Base-by-base conservation (phyloP, 2,329 filamentous ascomycete genomes). In the Emericellopsis atlantica region DNA sequence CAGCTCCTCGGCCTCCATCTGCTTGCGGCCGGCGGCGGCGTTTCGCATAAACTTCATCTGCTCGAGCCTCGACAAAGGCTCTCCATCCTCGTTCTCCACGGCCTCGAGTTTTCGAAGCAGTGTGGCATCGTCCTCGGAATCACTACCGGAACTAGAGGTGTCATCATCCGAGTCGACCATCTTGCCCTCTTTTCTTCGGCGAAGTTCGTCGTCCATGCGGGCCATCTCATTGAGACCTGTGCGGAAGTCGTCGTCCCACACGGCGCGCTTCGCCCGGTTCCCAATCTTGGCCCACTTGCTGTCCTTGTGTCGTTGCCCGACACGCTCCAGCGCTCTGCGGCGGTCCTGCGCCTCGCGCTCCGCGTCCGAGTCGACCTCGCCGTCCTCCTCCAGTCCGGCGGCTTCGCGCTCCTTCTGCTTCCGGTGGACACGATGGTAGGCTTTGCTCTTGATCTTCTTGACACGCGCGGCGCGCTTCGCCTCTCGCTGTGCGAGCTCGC, bases 381-480 rank as follows among this genome's bases (percentile, higher is more conserved):
- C 74, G 10, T 72, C 71, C 39, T 72, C 70, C 53, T 73, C 70
- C 14, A 65, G 75, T 15, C 67, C 70, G 60, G 69, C 68, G 42
- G 54, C 70, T 53, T 73, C 70, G 42, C 72, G 66, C 48, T 72
- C 61, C 50, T 67, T 52, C 59, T 79, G 84, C 56, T 83, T 95
- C 32, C 90, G 79, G 61, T 96, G 90, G 12, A 96, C 82, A 36
- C 89, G 81, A 42, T 90, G 84, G 57, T 94, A 98, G 1, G 88
- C 77, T 60, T 95, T 98, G 57, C 85, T 93, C 71, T 98, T 98
- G 66, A 98, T 98, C 69, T 96, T 96, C 66, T 95, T 95, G 63
- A 98, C 87, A 21, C 92, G 81, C 63, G 89, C 93, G 7, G 88
- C 77, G 43, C 88, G 82, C 35, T 88, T 81, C 54, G 93, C 83